A percentile compares a stretch with the other conserved stretches of the same genome.
phyloP scores from a whole-genome alignment of 352 stramenopile species.

The Globisporangium paddicum region DNA sequence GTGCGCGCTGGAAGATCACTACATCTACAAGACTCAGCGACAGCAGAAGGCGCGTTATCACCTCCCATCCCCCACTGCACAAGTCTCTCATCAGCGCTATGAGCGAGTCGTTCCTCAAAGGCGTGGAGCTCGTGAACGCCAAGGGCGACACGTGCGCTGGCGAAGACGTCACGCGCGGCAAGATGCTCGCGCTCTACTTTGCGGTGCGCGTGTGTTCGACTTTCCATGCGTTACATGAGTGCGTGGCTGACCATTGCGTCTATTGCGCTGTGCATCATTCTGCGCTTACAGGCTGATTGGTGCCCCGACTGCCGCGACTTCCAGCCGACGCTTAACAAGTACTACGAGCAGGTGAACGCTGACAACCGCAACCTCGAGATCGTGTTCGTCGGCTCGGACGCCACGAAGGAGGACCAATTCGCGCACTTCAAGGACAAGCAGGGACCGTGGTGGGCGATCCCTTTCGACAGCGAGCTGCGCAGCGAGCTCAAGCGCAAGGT shows the following conservation, averaged over 20 bases:
- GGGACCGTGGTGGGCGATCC: conserved; percentile 69
- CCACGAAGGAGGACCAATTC: conserved; percentile 43
- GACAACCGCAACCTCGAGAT: conserved; percentile 47
- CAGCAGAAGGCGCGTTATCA: neutral
- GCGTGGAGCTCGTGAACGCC: conserved; percentile 51
- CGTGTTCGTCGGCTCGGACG: conserved; percentile 78
- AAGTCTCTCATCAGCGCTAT: conserved; percentile 16
- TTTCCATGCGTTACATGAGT: neutral
- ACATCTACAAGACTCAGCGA: neutral
- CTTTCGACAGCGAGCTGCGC: conserved; percentile 56
- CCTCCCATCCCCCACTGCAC: neutral
- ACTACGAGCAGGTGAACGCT: conserved; percentile 51
- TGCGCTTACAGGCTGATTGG: conserved; percentile 58
- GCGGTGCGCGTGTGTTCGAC: conserved; percentile 21
- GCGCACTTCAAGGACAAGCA: conserved; percentile 72
- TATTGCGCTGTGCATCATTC: neutral
- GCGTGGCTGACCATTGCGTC: neutral
- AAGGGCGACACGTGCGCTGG: conserved; percentile 37
- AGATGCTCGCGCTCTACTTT: conserved; percentile 76
- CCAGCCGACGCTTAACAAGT: conserved; percentile 69
- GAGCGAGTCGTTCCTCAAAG: conserved; percentile 41
- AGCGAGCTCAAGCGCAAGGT: conserved; percentile 78
- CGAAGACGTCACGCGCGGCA: conserved; percentile 40
- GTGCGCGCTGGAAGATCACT: no score
- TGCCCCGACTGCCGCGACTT: conserved; percentile 80